Percentiles rank a stretch among this genome's conserved stretches.
phyloP scores from a whole-genome alignment of 73 alveolate species.

The Uronychia setigera region DNA sequence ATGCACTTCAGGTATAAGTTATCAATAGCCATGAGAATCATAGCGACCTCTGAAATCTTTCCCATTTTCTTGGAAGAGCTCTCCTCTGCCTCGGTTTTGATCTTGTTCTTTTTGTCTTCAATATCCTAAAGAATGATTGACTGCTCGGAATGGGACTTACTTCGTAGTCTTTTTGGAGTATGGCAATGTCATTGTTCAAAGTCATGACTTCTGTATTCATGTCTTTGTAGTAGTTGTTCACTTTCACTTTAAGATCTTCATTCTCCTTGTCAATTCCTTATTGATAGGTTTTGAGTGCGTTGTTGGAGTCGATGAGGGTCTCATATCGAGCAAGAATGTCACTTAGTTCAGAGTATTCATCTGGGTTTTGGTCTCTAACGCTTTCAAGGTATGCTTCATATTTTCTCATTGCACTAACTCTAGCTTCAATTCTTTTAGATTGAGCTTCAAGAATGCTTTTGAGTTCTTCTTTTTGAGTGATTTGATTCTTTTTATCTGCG shows the following conservation, averaged over 20 bases:
- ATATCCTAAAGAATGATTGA: slow-evolving; percentile 14
- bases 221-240: slow-evolving; percentile 57
- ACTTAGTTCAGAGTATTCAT: slow-evolving; percentile 78
- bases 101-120: slow-evolving; percentile 49
- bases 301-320: slow-evolving; percentile 73
- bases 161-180: slow-evolving; percentile 59
- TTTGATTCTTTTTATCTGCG: not conserved
- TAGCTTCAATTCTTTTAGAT: slow-evolving; percentile 47
- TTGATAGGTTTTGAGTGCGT: slow-evolving; percentile 61
- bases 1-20: slow-evolving; percentile 47
- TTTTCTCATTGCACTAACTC: slow-evolving; percentile 73
- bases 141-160: too few relatives aligned
- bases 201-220: slow-evolving; percentile 71
- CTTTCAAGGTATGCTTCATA: slow-evolving; percentile 86
- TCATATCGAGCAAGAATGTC: slow-evolving; percentile 77
- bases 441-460: slow-evolving; percentile 25
- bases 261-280: slow-evolving; percentile 62
- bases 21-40: slow-evolving; percentile 69
- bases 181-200: slow-evolving; percentile 76
- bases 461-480: not conserved
- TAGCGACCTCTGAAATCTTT: slow-evolving; percentile 55
- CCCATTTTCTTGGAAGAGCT: slow-evolving; percentile 32
- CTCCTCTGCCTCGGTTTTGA: slow-evolving; percentile 57
- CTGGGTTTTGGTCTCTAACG: slow-evolving; percentile 77
- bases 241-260: slow-evolving; percentile 68